phyloP scores from a whole-genome alignment of 1,139 yeast genomes.

The Torulaspora pretoriensis region DNA sequence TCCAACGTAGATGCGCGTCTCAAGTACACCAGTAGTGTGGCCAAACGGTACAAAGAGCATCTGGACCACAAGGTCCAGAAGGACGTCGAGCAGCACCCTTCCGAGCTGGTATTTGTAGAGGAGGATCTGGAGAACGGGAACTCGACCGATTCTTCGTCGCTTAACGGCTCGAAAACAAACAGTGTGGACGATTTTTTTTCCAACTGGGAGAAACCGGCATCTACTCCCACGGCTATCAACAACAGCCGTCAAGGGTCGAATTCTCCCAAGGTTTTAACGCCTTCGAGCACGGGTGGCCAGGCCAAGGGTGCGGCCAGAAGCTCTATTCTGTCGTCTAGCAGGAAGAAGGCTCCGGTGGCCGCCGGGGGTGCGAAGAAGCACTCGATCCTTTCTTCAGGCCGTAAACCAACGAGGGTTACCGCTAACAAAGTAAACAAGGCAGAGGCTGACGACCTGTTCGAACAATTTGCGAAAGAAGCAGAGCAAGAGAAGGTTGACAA shows the following conservation, averaged over 20 bases:
- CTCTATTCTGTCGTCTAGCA: constrained; percentile 25
- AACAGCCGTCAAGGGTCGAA: constrained; percentile 10
- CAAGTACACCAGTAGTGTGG: constrained; percentile 78
- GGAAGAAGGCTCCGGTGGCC: constrained; percentile 25
- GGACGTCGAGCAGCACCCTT: constrained; percentile 69
- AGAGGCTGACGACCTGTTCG: constrained; percentile 70
- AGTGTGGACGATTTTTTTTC: constrained; percentile 84
- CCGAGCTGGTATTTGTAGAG: constrained; percentile 58
- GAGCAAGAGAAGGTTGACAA: constrained; percentile 53
- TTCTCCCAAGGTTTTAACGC: constrained; percentile 25
- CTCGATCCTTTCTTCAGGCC: constrained; percentile 34
- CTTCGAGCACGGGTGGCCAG: constrained; percentile 20
- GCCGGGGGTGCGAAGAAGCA: constrained; percentile 30
- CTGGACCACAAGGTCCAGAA: constrained; percentile 61
- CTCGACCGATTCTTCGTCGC: constrained; percentile 36
- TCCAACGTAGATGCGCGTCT: constrained; percentile 58
- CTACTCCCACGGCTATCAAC: constrained; percentile 21
- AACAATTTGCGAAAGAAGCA: constrained; percentile 85
- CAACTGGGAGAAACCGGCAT: constrained; percentile 76
- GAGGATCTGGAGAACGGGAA: constrained; percentile 42
- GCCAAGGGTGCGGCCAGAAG: constrained; percentile 15
- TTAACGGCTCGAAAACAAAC: constrained; percentile 39
- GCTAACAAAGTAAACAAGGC: constrained; percentile 47
- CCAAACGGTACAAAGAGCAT: constrained; percentile 73
- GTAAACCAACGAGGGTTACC: constrained; percentile 52